Evolutionary conservation across 306 rosid species (phyloP), one percentile per base, ranked within the genome.

Genomic region (Vachellia collinsii): DNA sequence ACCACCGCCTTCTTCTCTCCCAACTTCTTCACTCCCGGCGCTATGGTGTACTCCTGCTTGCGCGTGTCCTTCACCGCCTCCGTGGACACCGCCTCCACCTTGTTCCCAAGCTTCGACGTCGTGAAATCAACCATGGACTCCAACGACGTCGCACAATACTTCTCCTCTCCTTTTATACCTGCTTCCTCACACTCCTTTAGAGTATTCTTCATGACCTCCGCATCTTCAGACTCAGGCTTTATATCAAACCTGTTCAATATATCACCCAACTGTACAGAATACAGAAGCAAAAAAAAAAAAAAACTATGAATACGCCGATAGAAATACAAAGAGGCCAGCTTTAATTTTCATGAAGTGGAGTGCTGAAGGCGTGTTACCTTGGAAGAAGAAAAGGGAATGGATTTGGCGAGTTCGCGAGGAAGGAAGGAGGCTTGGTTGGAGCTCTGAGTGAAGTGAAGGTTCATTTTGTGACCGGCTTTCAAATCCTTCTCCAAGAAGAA

Each of bases 121-220:
- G 86, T 85, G 46, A 88, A 94, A 73, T 94, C 98, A 11, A 92
- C 73, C 98, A 94, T 92, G 0, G 97, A 93, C 65, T 94, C 98
- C 1, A 94, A 80, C 4, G 98, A 94, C 25, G 94, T 94, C 34
- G 98, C 94, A 29, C 98, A 94, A 6, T 84, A 91, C 72, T 89
- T 91, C 12, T 92, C 94, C 78, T 92, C 97, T 0, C 94, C 97
- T 66, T 20, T 74, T 0, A 85, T 77, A 0, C 80, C 71, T 0
- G 70, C 42, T 0, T 79, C 77, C 74, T 94, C 97, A 12, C 98
- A 94, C 25, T 90, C 92, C 20, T 84, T 10, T 4, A 94, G 76
- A 0, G 98, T 91, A 0, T 77, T 77, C 59, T 85, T 77, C 62
- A 94, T 81, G 6, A 23, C 7, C 13, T 68, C 77, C 0, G 91